phyloP scores from a whole-genome alignment of 2,329 filamentous ascomycete genomes.

The Penicillium vulpinum region DNA sequence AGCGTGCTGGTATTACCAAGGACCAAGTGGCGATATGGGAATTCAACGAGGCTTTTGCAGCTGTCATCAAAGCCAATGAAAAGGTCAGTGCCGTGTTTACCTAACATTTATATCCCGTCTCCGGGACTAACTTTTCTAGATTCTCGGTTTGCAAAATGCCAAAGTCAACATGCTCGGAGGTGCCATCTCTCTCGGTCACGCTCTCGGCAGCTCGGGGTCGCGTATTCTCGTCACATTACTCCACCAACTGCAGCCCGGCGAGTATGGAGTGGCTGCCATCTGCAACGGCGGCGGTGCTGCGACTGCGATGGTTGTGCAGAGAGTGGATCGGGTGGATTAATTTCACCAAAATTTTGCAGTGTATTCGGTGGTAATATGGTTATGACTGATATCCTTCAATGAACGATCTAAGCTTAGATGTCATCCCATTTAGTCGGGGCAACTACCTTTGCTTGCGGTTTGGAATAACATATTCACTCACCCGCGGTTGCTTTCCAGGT shows the following conservation, averaged over 20 bases:
- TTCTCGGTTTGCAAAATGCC: slow-evolving; percentile 75
- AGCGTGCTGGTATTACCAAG: slow-evolving; percentile 85
- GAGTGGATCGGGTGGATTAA: slow-evolving; percentile 58
- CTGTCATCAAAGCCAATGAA: slow-evolving; percentile 90
- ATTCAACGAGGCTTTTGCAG: slow-evolving; percentile 97
- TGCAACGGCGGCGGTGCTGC: slow-evolving; percentile 96
- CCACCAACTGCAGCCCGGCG: slow-evolving; percentile 85
- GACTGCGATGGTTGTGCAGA: slow-evolving; percentile 87
- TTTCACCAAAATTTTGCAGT: neutral
- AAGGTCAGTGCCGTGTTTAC: slow-evolving; percentile 57
- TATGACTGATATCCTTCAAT: slow-evolving; percentile 16
- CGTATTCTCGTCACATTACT: slow-evolving; percentile 86
- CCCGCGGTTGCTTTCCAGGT: neutral
- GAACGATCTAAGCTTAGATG: neutral
- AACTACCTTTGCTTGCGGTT: neutral
- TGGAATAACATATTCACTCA: neutral
- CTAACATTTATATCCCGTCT: slow-evolving; percentile 6
- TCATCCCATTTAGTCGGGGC: neutral
- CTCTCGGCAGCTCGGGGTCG: slow-evolving; percentile 88
- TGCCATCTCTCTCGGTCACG: slow-evolving; percentile 88
- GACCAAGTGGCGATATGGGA: slow-evolving; percentile 95
- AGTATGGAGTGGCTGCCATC: slow-evolving; percentile 94
- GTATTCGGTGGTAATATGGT: neutral
- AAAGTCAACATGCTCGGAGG: slow-evolving; percentile 86
- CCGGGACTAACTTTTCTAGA: slow-evolving; percentile 54